phyloP scores from a whole-genome alignment of 1,139 yeast species.

The Protomyces pachydermus region DNA sequence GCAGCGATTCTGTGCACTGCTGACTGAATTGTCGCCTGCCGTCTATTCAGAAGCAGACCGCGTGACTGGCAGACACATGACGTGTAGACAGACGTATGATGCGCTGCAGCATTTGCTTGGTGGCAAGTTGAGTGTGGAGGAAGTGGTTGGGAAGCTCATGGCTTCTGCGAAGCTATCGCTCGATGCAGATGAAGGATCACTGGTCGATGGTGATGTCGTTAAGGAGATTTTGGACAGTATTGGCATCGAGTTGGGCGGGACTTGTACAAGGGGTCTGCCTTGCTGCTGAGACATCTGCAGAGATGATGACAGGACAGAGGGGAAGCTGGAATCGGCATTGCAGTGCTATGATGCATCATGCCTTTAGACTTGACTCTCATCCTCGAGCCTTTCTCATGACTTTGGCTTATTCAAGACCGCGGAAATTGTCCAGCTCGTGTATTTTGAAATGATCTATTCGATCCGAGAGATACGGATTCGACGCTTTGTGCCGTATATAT shows the following conservation, averaged over 20 bases:
- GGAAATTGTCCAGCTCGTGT: no score
- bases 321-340: no score
- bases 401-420: no score
- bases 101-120: constrained; percentile 3
- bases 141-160: constrained; percentile 1
- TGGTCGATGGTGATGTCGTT: not conserved
- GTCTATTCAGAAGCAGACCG: not conserved
- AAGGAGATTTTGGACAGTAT: not conserved
- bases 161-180: not conserved
- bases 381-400: no score
- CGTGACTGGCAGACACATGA: not conserved
- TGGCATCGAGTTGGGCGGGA: not conserved
- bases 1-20: constrained; percentile 2
- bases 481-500: no score
- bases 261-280: not conserved
- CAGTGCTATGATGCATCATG: no score
- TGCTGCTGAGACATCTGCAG: not conserved
- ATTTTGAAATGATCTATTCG: no score
- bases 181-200: not conserved
- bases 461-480: no score
- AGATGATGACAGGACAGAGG: no score
- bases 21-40: not conserved
- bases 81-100: not conserved
- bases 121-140: not conserved
- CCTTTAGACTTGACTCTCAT: no score